Base-by-base conservation (phyloP, 1,139 yeast genomes). In the Hanseniaspora sp. region DNA sequence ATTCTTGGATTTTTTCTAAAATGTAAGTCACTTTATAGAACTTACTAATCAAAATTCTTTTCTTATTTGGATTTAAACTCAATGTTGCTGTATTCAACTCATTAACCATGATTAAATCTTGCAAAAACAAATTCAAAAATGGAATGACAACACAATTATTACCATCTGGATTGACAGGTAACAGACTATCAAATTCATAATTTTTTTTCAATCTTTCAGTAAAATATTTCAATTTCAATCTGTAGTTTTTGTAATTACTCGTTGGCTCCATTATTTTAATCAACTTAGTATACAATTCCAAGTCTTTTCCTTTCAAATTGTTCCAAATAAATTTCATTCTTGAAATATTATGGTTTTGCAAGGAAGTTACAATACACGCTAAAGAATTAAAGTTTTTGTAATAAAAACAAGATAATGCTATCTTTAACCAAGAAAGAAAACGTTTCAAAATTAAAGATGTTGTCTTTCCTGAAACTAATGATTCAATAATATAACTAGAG, bases 311-410 rank as follows among this genome's bases (percentile, higher is more conserved):
- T 0, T 84, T 74, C 52, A 90, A 67, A 3, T 62, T 58, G 2
- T 78, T 80, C 96, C 96, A 87, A 1, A 86, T 69, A 54, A 70
- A 72, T 35, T 74, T 69, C 56, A 90, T 70, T 62, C 96, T 75
- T 3, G 88, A 79, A 53, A 90, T 74, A 49, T 86, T 76, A 62
- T 86, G 92, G 46, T 87, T 82, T 67, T 88, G 96, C 59, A 90
- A 74, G 0, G 95, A 79, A 0, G 94, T 83, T 66, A 88, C 78
- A 53, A 90, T 85, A 0, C 95, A 86, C n/a, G 95, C 92, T 56
- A 87, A 71, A 0, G 95, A 82, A 67, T 90, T 90, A 71, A 83
- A 86, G 65, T 88, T 88, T 57, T 94, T 74, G 63, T 87, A 72
- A 61, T 85, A 84, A 54, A 83, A 73, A 62, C 95, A 82, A n/a